Evolutionary conservation across 75 land plant genomes (phyloP), one percentile per base, ranked within the genome.

Genomic region (Pinus albicaulis): DNA sequence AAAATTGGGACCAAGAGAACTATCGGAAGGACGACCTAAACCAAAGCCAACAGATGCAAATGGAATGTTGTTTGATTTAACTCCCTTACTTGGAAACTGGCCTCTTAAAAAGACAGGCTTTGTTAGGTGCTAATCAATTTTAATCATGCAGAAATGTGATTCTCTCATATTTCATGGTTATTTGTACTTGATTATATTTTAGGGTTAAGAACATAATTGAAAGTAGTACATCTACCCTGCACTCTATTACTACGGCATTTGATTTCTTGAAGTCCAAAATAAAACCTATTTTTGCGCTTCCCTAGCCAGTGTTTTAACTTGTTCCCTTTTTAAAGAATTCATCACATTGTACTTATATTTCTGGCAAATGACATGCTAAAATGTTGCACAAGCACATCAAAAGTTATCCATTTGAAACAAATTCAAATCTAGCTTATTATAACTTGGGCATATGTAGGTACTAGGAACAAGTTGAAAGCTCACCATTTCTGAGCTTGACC

Each of bases 401-500:
- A 66, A 48, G 52, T 10, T 48, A 48, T 8, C 52, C 52, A 48
- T 48, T 48, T 48, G 11, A 48, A 48, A 48, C 52, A 8, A 48
- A 48, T 48, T 48, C 52, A 48, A 48, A 7, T 48, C 52, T 8
- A 8, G 48, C 8, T 48, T 48, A 8, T 8, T 48, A 48, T 1
- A 48, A 48, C 52, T 23, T 16, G n/a, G 75, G 44, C 59, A 60
- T 23, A 36, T 12, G 23, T 38, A 19, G 22, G 15, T 6, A 76
- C 57, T 61, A 65, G 41, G 20, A 55, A 79, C 5, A 63, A 11
- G 65, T 44, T 73, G 76, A 74, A 15, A 38, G 38, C 81, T 56
- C 22, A 94, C 97, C 97, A 94, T 70, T 94, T 94, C 73, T 94
- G 97, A 68, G 97, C 97, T 78, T 94, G 94, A 5, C 94, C 97